Percentiles rank a stretch among this genome's conserved stretches.
These are phyloP conservation scores for Komagataella pseudopastoris DNA, from an alignment of 805 yeast genomes.

Conservation along the genomic window DNA sequence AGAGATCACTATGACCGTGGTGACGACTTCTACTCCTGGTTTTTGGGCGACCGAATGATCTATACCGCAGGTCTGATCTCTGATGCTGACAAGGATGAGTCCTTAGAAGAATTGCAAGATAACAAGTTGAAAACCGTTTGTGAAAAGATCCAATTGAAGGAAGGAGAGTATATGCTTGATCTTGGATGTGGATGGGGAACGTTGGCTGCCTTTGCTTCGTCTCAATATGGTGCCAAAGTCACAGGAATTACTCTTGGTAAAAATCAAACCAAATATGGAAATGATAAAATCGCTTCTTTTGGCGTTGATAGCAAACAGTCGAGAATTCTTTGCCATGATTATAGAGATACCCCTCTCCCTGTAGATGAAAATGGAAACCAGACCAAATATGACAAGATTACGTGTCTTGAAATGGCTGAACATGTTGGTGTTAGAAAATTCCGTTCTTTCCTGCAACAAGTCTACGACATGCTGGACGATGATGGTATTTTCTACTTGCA, in stretches of 20 bases:
- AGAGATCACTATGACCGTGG: constrained; percentile 94
- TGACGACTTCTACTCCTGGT: constrained; percentile 90
- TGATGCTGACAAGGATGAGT: constrained; percentile 58
- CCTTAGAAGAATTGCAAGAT: constrained; percentile 75
- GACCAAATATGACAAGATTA: constrained; percentile 65
- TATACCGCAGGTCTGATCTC: constrained; percentile 79
- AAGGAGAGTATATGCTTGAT: constrained; percentile 69
- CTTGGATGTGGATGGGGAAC: constrained; percentile 98
- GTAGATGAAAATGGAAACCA: constrained; percentile 20
- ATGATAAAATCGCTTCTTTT: constrained; percentile 48
- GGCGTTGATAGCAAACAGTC: constrained; percentile 62
- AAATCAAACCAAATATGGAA: constrained; percentile 89
- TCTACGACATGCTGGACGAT: constrained; percentile 77
- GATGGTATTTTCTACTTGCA: constrained; percentile 83
- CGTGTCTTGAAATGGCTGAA: constrained; percentile 92
- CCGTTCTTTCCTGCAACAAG: constrained; percentile 62
- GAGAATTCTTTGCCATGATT: constrained; percentile 68
- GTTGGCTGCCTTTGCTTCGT: constrained; percentile 71
- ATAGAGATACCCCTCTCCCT: constrained; percentile 75
- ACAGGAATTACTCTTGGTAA: constrained; percentile 86
- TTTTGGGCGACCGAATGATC: constrained; percentile 88
- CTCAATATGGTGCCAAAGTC: constrained; percentile 70
- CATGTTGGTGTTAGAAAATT: constrained; percentile 90
- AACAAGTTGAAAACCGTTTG: constrained; percentile 81
- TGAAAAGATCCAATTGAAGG: constrained; percentile 63